Evolutionary conservation across 1,284 basidiomycete species (phyloP).

Genomic region (Crucibulum parvulum): DNA sequence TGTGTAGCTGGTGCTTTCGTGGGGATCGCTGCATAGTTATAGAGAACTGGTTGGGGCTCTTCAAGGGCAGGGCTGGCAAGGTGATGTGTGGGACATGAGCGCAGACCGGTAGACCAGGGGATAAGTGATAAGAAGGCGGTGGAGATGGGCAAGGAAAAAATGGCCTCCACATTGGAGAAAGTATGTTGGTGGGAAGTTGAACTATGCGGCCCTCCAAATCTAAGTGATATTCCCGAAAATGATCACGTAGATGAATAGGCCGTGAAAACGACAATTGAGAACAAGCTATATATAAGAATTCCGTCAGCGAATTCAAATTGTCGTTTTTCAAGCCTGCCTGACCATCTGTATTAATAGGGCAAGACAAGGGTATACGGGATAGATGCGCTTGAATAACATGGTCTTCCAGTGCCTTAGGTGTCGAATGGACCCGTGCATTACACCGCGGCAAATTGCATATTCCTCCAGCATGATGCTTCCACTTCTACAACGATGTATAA

Average conservation of each 20-base stretch:
- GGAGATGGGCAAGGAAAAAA: background rate
- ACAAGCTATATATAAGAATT: background rate
- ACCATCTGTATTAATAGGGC: background rate
- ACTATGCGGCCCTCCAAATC: background rate
- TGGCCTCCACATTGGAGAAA: background rate
- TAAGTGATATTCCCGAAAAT: background rate
- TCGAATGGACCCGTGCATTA: background rate
- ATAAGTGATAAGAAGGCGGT: background rate
- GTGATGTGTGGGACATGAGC: background rate
- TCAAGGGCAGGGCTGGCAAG: background rate
- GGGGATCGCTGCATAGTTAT: background rate
- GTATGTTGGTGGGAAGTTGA: background rate
- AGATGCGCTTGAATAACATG: conserved; percentile 3
- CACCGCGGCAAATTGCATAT: conserved; percentile 1
- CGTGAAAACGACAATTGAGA: background rate
- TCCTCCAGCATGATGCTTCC: background rate
- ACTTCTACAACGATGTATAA: background rate
- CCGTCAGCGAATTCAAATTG: background rate
- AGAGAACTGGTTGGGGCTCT: background rate
- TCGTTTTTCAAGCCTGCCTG: background rate
- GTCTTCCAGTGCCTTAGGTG: background rate
- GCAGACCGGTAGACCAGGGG: background rate
- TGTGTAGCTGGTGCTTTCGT: background rate
- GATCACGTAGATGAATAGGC: background rate
- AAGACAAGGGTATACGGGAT: background rate